Evolutionary conservation across 139 green algal genomes (phyloP).

Genomic region (Haematococcus lacustris): DNA sequence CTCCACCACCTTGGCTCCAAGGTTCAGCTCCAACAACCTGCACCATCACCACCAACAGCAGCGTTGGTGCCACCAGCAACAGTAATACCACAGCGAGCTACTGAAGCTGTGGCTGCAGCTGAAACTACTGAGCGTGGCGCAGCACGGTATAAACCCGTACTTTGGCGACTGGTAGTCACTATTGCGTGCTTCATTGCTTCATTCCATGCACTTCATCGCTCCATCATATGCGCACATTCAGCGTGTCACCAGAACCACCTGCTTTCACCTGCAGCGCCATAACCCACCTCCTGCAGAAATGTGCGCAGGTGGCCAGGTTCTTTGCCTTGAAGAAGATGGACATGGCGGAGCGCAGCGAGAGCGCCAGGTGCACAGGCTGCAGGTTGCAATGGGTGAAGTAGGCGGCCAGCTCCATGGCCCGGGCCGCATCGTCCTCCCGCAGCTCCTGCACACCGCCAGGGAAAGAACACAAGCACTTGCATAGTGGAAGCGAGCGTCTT

Average conservation of each 20-base stretch:
- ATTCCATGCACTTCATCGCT: too few species aligned
- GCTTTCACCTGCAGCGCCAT: background rate
- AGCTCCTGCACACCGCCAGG: too few species aligned
- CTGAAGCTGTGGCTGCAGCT: too few species aligned
- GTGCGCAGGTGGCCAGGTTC: slow-evolving; percentile 78
- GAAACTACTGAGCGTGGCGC: too few species aligned
- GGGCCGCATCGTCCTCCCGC: slow-evolving; percentile 53
- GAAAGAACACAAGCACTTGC: too few species aligned
- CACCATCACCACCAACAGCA: background rate
- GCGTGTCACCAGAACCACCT: too few species aligned
- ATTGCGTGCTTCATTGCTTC: too few species aligned
- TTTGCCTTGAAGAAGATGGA: slow-evolving; percentile 94
- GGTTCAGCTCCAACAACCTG: slow-evolving; percentile 91
- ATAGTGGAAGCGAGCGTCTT: too few species aligned
- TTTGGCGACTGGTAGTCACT: too few species aligned
- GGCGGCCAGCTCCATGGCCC: slow-evolving; percentile 87
- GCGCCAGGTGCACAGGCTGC: slow-evolving; percentile 80
- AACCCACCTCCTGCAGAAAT: slow-evolving; percentile 70
- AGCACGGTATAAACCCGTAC: too few species aligned
- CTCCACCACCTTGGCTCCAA: slow-evolving; percentile 67
- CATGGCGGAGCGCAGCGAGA: slow-evolving; percentile 87
- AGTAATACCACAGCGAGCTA: background rate
- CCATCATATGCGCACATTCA: too few species aligned
- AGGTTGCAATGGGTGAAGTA: slow-evolving; percentile 98
- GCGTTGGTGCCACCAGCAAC: background rate